Conservation (phyloP, 2,329 filamentous ascomycete genomes). For the Aspergillus sp. region DNA sequence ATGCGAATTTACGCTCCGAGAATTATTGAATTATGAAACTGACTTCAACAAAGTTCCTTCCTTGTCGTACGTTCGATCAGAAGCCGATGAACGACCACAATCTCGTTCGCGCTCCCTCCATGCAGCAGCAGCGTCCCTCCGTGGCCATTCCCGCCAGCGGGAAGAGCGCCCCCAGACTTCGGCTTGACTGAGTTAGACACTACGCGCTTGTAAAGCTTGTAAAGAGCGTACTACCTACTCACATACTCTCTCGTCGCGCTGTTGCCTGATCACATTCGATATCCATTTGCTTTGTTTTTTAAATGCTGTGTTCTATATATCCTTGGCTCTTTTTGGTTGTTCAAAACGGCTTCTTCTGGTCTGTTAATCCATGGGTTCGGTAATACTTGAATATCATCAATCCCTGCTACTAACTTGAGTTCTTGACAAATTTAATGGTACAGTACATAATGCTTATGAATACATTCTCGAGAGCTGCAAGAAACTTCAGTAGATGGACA, state of each 20-base stretch:
- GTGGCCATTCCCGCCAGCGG: conserved; percentile 10
- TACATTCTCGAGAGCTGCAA: not conserved
- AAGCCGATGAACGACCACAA: conserved; percentile 11
- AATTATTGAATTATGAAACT: not conserved
- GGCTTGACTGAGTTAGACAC: not conserved
- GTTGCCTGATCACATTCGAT: not conserved
- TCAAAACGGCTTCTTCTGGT: not conserved
- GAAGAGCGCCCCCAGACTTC: conserved; percentile 18
- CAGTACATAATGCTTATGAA: not conserved
- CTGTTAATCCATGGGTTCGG: not conserved
- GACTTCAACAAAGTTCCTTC: conserved; percentile 21
- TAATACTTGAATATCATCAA: not conserved
- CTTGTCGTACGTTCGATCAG: conserved; percentile 13
- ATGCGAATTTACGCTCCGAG: not conserved
- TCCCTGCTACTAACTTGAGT: not conserved
- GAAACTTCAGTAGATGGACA: not conserved
- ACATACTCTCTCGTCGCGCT: not conserved
- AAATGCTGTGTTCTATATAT: not conserved
- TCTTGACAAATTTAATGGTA: not conserved
- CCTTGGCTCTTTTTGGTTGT: not conserved
- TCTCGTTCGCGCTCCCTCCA: conserved; percentile 18
- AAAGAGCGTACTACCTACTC: not conserved
- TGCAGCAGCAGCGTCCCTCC: conserved; percentile 12
- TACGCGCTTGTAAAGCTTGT: not conserved
- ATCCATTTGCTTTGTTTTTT: conserved; percentile 23